Percentiles rank a stretch among this genome's conserved stretches.
phyloP scores from a whole-genome alignment of 2,329 filamentous ascomycete genomes.

The Esteya vermicola region DNA sequence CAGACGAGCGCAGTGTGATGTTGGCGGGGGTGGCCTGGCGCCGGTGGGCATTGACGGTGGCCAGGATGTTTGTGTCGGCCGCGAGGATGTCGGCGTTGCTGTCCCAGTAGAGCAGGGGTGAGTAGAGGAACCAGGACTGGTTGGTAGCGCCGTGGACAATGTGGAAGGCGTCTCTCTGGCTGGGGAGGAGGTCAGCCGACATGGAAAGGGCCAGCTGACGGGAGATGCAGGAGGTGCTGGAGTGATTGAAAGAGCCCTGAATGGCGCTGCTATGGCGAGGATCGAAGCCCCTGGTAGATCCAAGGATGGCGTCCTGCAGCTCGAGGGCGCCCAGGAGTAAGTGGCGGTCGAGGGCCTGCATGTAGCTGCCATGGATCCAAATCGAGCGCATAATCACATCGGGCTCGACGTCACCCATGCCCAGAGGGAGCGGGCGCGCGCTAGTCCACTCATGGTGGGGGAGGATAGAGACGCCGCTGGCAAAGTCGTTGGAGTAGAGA shows the following conservation, averaged over 20 bases:
- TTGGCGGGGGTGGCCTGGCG: constrained; percentile 53
- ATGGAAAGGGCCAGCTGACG: too few species aligned
- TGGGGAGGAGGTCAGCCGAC: constrained; percentile 23
- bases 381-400: constrained; percentile 73
- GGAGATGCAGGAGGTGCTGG: too few species aligned
- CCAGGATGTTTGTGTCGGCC: constrained; percentile 46
- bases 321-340: constrained; percentile 53
- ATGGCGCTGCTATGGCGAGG: constrained; percentile 22
- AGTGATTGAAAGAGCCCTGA: too few species aligned
- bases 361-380: constrained; percentile 71
- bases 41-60: constrained; percentile 54
- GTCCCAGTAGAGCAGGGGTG: constrained; percentile 70
- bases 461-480: constrained; percentile 55
- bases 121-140: constrained; percentile 65
- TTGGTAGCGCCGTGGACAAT: constrained; percentile 45
- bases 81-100: constrained; percentile 46
- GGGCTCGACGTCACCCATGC: constrained; percentile 29
- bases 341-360: constrained; percentile 54
- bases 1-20: constrained; percentile 60
- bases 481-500: constrained; percentile 58
- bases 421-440: constrained; percentile 46
- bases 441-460: constrained; percentile 75
- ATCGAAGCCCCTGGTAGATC: constrained; percentile 40
- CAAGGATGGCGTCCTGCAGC: constrained; percentile 57
- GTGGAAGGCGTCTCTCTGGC: constrained; percentile 40